Evolutionary conservation across 1,284 basidiomycete species (phyloP).

Genomic region (Leccinum subrobustum): DNA sequence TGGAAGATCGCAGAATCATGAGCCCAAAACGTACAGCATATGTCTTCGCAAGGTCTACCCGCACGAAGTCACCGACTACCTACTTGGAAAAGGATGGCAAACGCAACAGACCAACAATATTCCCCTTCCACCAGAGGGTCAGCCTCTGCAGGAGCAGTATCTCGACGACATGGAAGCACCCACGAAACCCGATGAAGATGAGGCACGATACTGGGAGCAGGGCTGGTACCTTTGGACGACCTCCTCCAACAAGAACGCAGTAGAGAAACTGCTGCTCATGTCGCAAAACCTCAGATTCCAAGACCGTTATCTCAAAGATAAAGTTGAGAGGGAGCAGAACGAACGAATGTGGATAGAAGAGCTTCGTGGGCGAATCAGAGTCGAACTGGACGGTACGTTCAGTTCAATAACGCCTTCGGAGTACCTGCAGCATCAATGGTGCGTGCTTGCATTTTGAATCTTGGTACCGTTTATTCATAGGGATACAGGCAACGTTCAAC

Average conservation of each 20-base stretch:
- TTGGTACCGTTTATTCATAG: slow-evolving; percentile 5
- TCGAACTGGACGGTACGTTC: slow-evolving; percentile 30
- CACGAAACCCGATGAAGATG: slow-evolving; percentile 30
- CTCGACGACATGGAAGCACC: slow-evolving; percentile 37
- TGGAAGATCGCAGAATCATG: slow-evolving; percentile 52
- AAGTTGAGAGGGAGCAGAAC: slow-evolving; percentile 14
- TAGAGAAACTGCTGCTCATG: slow-evolving; percentile 62
- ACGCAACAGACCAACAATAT: slow-evolving; percentile 33
- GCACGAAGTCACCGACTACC: slow-evolving; percentile 64
- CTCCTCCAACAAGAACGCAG: slow-evolving; percentile 48
- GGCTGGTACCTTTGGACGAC: slow-evolving; percentile 75
- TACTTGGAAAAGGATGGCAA: slow-evolving; percentile 35
- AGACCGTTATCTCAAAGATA: slow-evolving; percentile 33
- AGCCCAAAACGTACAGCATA: slow-evolving; percentile 63
- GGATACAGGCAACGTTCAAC: slow-evolving; percentile 30
- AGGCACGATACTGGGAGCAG: slow-evolving; percentile 62
- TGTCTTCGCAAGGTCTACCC: slow-evolving; percentile 72
- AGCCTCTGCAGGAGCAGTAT: slow-evolving; percentile 34
- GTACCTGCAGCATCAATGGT: slow-evolving; percentile 27
- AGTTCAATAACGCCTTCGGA: slow-evolving; percentile 23
- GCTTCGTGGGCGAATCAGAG: slow-evolving; percentile 23
- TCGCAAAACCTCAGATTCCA: slow-evolving; percentile 51
- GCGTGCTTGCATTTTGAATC: slow-evolving; percentile 4
- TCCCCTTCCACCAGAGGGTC: slow-evolving; percentile 63
- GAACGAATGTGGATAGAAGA: slow-evolving; percentile 26